Evolutionary conservation across 73 alveolate genomes (phyloP).

Genomic region (Loxodes magnus): DNA sequence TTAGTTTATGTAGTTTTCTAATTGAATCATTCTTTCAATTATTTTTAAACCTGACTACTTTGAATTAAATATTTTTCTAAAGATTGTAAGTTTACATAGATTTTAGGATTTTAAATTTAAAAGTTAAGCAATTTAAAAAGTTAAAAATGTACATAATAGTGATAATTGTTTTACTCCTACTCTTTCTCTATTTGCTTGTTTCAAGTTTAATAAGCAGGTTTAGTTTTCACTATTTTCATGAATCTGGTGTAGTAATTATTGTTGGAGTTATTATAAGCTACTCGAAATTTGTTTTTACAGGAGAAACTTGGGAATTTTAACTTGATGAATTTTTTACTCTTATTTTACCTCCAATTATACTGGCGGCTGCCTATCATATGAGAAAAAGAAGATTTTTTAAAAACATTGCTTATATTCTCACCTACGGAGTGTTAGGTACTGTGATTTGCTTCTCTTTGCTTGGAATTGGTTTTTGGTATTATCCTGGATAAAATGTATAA

Average conservation of each 20-base stretch:
- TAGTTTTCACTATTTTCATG: constrained; percentile 1
- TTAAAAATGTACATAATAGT: too few relatives aligned
- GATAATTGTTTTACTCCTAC: too few relatives aligned
- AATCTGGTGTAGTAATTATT: neutral
- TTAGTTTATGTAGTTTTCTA: too few relatives aligned
- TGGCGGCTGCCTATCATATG: constrained; percentile 75
- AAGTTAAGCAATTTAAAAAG: too few relatives aligned
- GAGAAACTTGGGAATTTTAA: neutral
- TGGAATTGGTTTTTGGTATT: constrained; percentile 36
- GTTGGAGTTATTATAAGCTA: neutral
- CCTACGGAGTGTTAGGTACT: constrained; percentile 71
- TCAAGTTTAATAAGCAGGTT: too few relatives aligned
- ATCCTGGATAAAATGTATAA: constrained; percentile 26
- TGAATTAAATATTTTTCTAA: too few relatives aligned
- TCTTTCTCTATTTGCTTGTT: too few relatives aligned
- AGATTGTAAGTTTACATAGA: too few relatives aligned
- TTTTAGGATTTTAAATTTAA: too few relatives aligned
- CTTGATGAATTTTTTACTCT: constrained; percentile 53
- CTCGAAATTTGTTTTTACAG: neutral
- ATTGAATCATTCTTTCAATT: too few relatives aligned
- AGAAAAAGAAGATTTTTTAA: constrained; percentile 59
- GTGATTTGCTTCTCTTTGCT: constrained; percentile 53
- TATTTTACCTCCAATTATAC: constrained; percentile 66
- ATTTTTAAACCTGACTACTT: too few relatives aligned
- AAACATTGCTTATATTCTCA: constrained; percentile 57